These are phyloP conservation scores for Gnaphalium uliginosum DNA, from an alignment of 129 eudicot species.

Conservation along the genomic window DNA sequence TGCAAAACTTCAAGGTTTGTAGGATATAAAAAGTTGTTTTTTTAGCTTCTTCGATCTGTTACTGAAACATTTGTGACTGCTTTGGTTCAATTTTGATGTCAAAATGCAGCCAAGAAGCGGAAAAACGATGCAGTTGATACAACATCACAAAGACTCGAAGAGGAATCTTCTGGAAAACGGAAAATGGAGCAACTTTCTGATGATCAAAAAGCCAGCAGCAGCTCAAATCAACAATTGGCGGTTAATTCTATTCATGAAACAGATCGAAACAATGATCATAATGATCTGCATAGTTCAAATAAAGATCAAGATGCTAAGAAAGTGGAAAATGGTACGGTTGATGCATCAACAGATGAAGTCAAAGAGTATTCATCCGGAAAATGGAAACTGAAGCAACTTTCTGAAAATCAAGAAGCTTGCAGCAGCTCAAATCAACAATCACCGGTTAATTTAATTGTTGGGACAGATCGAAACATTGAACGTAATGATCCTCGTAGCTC, in stretches of 20 bases:
- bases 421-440: slow-evolving; percentile 38
- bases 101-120: slow-evolving; percentile 58
- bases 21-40: not conserved
- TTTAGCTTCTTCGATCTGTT: not conserved
- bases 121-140: slow-evolving; percentile 25
- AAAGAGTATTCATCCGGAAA: slow-evolving; percentile 28
- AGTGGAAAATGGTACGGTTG: not conserved
- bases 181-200: slow-evolving; percentile 29
- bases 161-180: slow-evolving; percentile 23
- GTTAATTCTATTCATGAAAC: slow-evolving; percentile 15
- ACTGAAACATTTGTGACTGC: not conserved
- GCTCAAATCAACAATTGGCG: slow-evolving; percentile 32
- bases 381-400: slow-evolving; percentile 24
- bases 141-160: slow-evolving; percentile 14
- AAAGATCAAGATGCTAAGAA: not conserved
- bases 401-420: slow-evolving; percentile 28
- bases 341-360: slow-evolving; percentile 8
- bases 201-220: slow-evolving; percentile 32
- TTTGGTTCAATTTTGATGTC: slow-evolving; percentile 5
- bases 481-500: slow-evolving; percentile 40
- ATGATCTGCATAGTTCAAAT: slow-evolving; percentile 5
- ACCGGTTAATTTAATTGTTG: slow-evolving; percentile 11
- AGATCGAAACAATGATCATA: not conserved
- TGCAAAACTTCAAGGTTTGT: slow-evolving; percentile 58
- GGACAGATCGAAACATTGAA: slow-evolving; percentile 27